Evolutionary conservation across 495 filamentous ascomycete genomes (phyloP).

Genomic region (Penicillium daleae): DNA sequence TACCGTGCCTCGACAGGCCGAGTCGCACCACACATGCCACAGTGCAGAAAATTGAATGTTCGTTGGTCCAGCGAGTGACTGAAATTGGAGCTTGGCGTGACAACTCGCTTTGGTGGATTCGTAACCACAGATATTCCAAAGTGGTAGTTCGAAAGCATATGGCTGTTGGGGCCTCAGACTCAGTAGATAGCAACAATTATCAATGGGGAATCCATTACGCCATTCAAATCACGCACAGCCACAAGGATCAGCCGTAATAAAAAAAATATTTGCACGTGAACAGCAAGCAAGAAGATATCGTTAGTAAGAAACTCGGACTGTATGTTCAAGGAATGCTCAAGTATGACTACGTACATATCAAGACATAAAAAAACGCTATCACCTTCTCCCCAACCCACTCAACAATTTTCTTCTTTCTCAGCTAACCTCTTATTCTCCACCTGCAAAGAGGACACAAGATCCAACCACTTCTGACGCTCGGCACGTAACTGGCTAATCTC

Average conservation of each 20-base stretch:
- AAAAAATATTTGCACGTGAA: background rate
- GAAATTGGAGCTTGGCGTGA: background rate
- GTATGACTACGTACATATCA: constrained; percentile 6
- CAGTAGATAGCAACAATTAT: no score
- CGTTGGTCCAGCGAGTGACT: background rate
- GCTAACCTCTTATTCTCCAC: constrained; percentile 59
- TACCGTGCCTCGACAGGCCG: background rate
- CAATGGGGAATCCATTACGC: no score
- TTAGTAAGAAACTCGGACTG: background rate
- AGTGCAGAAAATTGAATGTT: background rate
- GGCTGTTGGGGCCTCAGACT: background rate
- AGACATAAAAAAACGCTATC: background rate
- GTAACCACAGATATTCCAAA: background rate
- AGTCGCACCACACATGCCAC: background rate
- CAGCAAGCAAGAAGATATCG: background rate
- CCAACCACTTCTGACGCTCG: constrained; percentile 64
- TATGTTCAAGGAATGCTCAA: background rate
- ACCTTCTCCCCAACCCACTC: background rate
- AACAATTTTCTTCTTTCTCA: constrained; percentile 18
- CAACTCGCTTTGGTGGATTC: background rate
- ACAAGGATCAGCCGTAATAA: background rate
- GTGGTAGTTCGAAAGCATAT: background rate
- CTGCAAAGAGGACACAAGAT: constrained; percentile 67
- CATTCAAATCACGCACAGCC: no score
- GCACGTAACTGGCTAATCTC: constrained; percentile 59